Base-by-base conservation (phyloP, 2,329 filamentous ascomycete genomes). In the Gnomoniopsis smithogilvyi region DNA sequence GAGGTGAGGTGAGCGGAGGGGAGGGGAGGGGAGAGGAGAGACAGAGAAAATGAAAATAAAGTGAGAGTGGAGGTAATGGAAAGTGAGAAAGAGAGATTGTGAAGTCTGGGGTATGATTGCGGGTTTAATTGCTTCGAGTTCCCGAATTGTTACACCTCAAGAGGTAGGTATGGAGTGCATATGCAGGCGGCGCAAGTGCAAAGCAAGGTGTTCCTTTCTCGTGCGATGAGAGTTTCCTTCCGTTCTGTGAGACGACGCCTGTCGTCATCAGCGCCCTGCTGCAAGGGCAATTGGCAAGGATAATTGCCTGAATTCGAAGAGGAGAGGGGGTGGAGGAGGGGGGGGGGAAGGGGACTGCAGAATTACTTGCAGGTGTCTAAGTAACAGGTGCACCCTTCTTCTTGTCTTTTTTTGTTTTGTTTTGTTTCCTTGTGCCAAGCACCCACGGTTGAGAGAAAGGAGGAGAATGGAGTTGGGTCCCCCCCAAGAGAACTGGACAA, bases 151-250 rank as follows among this genome's bases (percentile, higher is more conserved):
- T 48, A 48, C 46, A 30, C 26, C 26, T 30, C 26, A n/a, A n/a
- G n/a, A n/a, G n/a, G n/a, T 8, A 30, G 26, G 26, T 30, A 4
- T 30, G 26, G n/a, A n/a, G n/a, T 8, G 26, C 26, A 30, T 30
- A 30, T 30, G 26, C 26, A 48, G 26, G 46, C 46, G 46, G 24
- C 46, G 21, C 46, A 26, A 26, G 46, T 48, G 41, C 51, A 19
- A 33, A 36, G 41, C 51, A 54, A 46, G 51, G 38, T 54, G 36
- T 53, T 53, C 51, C 51, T 45, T 30, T 22, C 46, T 45, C 17
- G 26, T 17, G 41, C 12, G 45, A 47, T 26, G 45, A 41, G 50
- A 41, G 50, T 41, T 15, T n/a, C 33, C 33, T 41, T 15, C n/a
- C n/a, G 15, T 38, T 36, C 19, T 30, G 49, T 38, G 38, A 51